Evolutionary conservation across 2,329 filamentous ascomycete genomes (phyloP).

Genomic region (Chaetomiaceae sp.): DNA sequence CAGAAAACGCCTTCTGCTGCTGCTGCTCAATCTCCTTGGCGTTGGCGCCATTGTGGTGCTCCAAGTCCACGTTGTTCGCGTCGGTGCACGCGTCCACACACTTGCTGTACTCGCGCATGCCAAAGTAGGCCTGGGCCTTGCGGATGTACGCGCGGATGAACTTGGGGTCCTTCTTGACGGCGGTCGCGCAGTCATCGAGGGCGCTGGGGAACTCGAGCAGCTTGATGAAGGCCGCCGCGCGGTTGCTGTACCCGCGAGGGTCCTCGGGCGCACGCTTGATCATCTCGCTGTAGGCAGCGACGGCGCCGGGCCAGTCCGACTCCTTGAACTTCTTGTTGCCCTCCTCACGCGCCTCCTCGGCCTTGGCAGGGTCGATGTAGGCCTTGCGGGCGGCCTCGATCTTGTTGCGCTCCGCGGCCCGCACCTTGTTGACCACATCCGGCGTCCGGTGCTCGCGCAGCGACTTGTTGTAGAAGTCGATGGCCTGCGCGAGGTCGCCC

Average conservation of each 20-base stretch:
- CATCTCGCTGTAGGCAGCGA: constrained; percentile 94
- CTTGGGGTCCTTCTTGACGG: constrained; percentile 83
- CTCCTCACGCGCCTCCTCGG: constrained; percentile 89
- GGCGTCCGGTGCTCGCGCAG: constrained; percentile 96
- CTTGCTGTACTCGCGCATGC: constrained; percentile 97
- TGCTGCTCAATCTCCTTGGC: constrained; percentile 88
- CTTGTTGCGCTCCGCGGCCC: constrained; percentile 82
- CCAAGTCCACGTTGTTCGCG: constrained; percentile 70
- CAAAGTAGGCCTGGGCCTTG: constrained; percentile 91
- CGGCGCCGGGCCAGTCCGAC: constrained; percentile 88
- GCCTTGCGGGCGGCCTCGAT: constrained; percentile 67
- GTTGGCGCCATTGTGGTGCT: constrained; percentile 66
- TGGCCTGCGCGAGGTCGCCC: constrained; percentile 71
- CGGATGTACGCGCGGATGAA: constrained; percentile 96
- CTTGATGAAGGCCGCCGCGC: constrained; percentile 94
- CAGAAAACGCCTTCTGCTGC: constrained; percentile 84
- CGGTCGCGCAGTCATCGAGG: constrained; percentile 84
- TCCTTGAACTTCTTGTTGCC: constrained; percentile 98
- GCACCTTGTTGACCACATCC: constrained; percentile 88
- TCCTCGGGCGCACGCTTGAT: constrained; percentile 91
- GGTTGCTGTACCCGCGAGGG: constrained; percentile 93
- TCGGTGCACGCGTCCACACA: constrained; percentile 85
- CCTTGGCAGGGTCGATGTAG: constrained; percentile 86
- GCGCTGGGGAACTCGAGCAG: constrained; percentile 92
- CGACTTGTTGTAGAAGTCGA: constrained; percentile 88